Evolutionary conservation across 1,139 yeast species (phyloP).

Genomic region (Diutina siamensis): DNA sequence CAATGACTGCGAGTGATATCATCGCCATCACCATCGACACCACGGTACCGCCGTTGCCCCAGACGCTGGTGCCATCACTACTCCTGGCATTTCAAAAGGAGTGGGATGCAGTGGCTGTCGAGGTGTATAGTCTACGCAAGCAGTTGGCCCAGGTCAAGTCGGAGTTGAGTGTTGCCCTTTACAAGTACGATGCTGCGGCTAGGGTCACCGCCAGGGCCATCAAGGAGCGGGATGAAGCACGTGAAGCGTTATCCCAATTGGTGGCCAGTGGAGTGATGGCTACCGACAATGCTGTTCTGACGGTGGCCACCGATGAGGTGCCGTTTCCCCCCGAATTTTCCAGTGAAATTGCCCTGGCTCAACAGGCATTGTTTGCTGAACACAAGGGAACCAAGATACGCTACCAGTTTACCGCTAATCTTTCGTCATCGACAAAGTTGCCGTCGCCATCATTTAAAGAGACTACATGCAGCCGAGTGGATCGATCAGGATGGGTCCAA

Average conservation of each 20-base stretch:
- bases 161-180: conserved; percentile 66
- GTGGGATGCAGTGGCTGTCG: conserved; percentile 83
- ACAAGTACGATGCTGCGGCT: conserved; percentile 84
- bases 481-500: not conserved
- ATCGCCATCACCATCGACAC: conserved; percentile 26
- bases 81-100: conserved; percentile 71
- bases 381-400: conserved; percentile 25
- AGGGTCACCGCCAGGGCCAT: conserved; percentile 70
- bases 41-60: conserved; percentile 32
- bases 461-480: too few relatives aligned
- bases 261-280: not conserved
- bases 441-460: not conserved
- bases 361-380: conserved; percentile 25
- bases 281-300: not conserved
- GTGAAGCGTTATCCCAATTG: conserved; percentile 41
- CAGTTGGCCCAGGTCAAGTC: conserved; percentile 56
- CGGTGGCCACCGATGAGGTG: not conserved
- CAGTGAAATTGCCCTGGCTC: conserved; percentile 13
- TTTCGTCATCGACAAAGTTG: not conserved
- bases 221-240: conserved; percentile 66
- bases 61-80: conserved; percentile 68
- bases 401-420: not conserved
- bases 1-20: conserved; percentile 47
- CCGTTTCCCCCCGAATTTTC: not conserved
- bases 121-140: conserved; percentile 64